Percentiles rank a stretch among this genome's conserved stretches.
phyloP scores from a whole-genome alignment of 495 filamentous ascomycete species.

The Tuber magnatum region DNA sequence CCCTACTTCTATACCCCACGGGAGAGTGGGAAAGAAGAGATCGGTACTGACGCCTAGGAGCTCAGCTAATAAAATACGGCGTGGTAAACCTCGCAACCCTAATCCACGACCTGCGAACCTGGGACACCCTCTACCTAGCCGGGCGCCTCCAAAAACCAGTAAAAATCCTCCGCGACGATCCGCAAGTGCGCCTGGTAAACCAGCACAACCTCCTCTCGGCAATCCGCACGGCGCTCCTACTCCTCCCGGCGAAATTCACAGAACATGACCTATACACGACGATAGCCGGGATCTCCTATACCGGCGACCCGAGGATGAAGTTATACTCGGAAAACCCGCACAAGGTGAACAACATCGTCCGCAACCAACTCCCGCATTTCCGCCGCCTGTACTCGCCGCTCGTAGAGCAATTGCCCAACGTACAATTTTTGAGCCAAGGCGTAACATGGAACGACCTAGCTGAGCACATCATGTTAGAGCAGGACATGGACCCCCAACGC shows the following conservation, averaged over 20 bases:
- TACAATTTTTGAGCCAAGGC: constrained; percentile 50
- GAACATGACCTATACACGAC: constrained; percentile 82
- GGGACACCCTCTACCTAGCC: constrained; percentile 89
- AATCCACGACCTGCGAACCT: constrained; percentile 74
- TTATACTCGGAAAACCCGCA: constrained; percentile 80
- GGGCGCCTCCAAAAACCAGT: constrained; percentile 94
- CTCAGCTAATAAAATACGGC: constrained; percentile 80
- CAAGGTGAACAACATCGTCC: constrained; percentile 90
- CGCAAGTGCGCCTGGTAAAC: constrained; percentile 81
- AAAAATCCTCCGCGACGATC: constrained; percentile 91
- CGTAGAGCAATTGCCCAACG: constrained; percentile 81
- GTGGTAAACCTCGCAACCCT: constrained; percentile 87
- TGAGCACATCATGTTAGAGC: constrained; percentile 52
- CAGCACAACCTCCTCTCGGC: constrained; percentile 92
- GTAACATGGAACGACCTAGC: constrained; percentile 52
- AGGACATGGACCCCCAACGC: constrained; percentile 86
- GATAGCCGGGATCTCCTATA: constrained; percentile 85
- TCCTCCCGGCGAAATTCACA: constrained; percentile 75
- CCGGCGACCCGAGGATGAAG: constrained; percentile 88
- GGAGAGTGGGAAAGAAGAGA: background rate
- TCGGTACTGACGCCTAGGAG: background rate
- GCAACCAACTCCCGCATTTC: constrained; percentile 83
- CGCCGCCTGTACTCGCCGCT: constrained; percentile 80
- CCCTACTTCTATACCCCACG: background rate
- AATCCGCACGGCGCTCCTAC: constrained; percentile 75